A percentile compares a stretch with the other conserved stretches of the same genome.
phyloP scores from a whole-genome alignment of 1,284 basidiomycete species.

The Apiotrichum montevideense region DNA sequence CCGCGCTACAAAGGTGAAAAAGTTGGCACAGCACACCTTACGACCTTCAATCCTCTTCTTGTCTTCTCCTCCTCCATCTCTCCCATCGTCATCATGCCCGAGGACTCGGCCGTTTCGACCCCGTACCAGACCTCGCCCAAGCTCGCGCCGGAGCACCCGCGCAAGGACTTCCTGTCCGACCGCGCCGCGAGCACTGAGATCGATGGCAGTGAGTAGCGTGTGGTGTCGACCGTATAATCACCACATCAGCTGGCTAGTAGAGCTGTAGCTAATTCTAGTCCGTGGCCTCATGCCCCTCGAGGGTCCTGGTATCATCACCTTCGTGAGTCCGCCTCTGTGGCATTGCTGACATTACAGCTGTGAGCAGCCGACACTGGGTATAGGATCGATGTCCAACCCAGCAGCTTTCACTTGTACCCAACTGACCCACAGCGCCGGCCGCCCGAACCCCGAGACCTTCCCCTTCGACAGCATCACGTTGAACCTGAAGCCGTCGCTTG shows the following conservation, averaged over 20 bases:
- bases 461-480: constrained; percentile 70
- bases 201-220: constrained; percentile 30
- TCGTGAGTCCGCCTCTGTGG: constrained; percentile 50
- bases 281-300: constrained; percentile 69
- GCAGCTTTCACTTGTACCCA: neutral
- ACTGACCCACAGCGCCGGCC: constrained; percentile 46
- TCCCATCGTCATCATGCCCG: neutral
- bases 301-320: constrained; percentile 72
- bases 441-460: constrained; percentile 82
- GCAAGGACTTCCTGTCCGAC: constrained; percentile 22
- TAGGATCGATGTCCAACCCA: no score
- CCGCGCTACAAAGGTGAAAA: no score
- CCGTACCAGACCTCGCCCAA: constrained; percentile 12
- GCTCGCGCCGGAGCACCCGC: constrained; percentile 2
- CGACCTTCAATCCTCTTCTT: no score
- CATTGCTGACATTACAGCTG: no score
- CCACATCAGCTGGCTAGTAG: neutral
- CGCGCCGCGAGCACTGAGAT: constrained; percentile 23
- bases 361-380: no score
- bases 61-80: neutral
- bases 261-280: constrained; percentile 36
- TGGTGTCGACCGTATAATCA: neutral
- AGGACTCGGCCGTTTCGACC: constrained; percentile 16
- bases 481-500: constrained; percentile 49
- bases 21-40: no score